Evolutionary conservation across 805 yeast species (phyloP).

Genomic region (Candida montana): DNA sequence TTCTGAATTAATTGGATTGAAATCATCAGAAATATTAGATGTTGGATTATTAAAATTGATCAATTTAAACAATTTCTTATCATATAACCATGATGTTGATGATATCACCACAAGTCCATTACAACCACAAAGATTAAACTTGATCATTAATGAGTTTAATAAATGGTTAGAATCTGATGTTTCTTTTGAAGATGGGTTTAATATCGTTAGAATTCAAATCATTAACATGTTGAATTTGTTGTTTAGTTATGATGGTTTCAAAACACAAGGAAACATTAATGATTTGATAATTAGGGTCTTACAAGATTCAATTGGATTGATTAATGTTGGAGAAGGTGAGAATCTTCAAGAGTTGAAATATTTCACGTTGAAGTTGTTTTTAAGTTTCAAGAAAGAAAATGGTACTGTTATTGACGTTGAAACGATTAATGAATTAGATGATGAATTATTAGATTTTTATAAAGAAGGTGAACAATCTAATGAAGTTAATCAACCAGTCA

Average conservation of each 20-base stretch:
- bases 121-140: conserved; percentile 58
- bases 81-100: conserved; percentile 19
- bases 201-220: conserved; percentile 44
- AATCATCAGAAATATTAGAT: conserved; percentile 34
- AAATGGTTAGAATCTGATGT: conserved; percentile 59
- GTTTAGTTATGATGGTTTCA: conserved; percentile 20
- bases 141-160: conserved; percentile 50
- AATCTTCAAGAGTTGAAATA: conserved; percentile 38
- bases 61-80: conserved; percentile 39
- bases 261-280: conserved; percentile 22
- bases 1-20: conserved; percentile 58
- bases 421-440: conserved; percentile 29
- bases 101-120: conserved; percentile 35
- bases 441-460: conserved; percentile 39
- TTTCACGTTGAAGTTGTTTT: conserved; percentile 40
- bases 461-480: conserved; percentile 21
- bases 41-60: conserved; percentile 44
- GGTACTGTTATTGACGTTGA: conserved; percentile 24
- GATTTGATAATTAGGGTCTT: conserved; percentile 34
- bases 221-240: conserved; percentile 37
- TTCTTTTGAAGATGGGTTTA: conserved; percentile 53
- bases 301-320: conserved; percentile 40
- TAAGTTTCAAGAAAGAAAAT: conserved; percentile 24
- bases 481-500: conserved; percentile 27
- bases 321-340: conserved; percentile 33